Evolutionary conservation across 164 flowering plant species (phyloP).

Genomic region (Protea cynaroides): DNA sequence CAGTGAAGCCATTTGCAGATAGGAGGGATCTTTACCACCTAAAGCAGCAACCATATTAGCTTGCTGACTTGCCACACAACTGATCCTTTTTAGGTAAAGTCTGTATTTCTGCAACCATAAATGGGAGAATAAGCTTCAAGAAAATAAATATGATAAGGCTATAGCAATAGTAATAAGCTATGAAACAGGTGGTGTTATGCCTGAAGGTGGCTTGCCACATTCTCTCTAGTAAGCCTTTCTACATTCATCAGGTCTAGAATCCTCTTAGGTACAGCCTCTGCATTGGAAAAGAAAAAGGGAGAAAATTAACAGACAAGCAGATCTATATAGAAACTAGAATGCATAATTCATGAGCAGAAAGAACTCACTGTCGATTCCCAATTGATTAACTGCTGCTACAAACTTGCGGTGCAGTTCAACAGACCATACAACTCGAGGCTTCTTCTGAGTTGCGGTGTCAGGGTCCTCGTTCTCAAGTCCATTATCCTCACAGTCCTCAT

Average conservation of each 20-base stretch:
- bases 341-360: slow-evolving; percentile 1
- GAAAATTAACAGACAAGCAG: not conserved
- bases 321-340: not conserved
- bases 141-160: not conserved
- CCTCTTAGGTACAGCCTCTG: slow-evolving; percentile 96
- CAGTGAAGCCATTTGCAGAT: slow-evolving; percentile 43
- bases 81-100: slow-evolving; percentile 72
- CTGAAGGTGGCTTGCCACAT: slow-evolving; percentile 98
- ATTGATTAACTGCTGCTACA: slow-evolving; percentile 76
- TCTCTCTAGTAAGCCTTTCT: slow-evolving; percentile 84
- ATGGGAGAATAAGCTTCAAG: not conserved
- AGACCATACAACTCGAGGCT: slow-evolving; percentile 90
- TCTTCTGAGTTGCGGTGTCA: slow-evolving; percentile 66
- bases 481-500: slow-evolving; percentile 51
- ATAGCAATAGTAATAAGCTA: slow-evolving; percentile 1
- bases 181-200: slow-evolving; percentile 22
- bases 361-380: slow-evolving; percentile 79
- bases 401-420: slow-evolving; percentile 79
- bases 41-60: slow-evolving; percentile 44
- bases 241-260: slow-evolving; percentile 91
- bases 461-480: slow-evolving; percentile 55
- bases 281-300: slow-evolving; percentile 4
- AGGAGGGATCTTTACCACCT: slow-evolving; percentile 52
- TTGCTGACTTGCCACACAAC: slow-evolving; percentile 43
- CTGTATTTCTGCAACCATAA: slow-evolving; percentile 74